A percentile compares a stretch with the other conserved stretches of the same genome.
Evolutionary conservation across 495 filamentous ascomycete genomes (phyloP).

Genomic region (Pyrenula massariospora): DNA sequence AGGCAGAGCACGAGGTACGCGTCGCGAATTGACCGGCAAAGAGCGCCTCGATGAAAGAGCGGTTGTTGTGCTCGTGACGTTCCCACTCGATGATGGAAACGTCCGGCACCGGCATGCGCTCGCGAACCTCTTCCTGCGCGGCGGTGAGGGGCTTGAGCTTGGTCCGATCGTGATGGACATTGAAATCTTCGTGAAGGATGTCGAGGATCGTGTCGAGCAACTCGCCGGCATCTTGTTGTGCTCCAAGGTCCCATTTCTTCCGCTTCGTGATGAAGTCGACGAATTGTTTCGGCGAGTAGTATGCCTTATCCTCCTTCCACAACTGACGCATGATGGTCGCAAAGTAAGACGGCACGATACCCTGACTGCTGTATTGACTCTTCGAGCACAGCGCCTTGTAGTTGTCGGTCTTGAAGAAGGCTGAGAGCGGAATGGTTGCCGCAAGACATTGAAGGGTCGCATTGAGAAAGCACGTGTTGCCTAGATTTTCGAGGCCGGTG

Average conservation of each 20-base stretch:
- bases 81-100: conserved; percentile 57
- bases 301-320: conserved; percentile 58
- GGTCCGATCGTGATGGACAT: conserved; percentile 47
- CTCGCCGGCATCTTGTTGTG: conserved; percentile 71
- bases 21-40: conserved; percentile 64
- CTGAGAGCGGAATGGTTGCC: conserved; percentile 57
- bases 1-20: conserved; percentile 50
- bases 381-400: conserved; percentile 48
- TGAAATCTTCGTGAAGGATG: conserved; percentile 65
- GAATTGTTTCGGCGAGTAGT: conserved; percentile 39
- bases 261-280: conserved; percentile 40
- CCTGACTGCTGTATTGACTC: conserved; percentile 61
- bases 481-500: conserved; percentile 72
- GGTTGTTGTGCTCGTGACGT: conserved; percentile 56
- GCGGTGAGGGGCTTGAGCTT: conserved; percentile 47
- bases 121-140: conserved; percentile 50
- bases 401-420: conserved; percentile 47
- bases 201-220: conserved; percentile 65
- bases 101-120: conserved; percentile 45
- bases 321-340: conserved; percentile 64
- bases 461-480: conserved; percentile 87
- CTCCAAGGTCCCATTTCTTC: conserved; percentile 43
- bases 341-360: conserved; percentile 65
- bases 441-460: conserved; percentile 73
- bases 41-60: conserved; percentile 53